Percentiles rank a stretch among this genome's conserved stretches.
These are phyloP conservation scores for Allantophomopsis cytisporea DNA, from an alignment of 2,329 filamentous ascomycete species.

Conservation along the genomic window DNA sequence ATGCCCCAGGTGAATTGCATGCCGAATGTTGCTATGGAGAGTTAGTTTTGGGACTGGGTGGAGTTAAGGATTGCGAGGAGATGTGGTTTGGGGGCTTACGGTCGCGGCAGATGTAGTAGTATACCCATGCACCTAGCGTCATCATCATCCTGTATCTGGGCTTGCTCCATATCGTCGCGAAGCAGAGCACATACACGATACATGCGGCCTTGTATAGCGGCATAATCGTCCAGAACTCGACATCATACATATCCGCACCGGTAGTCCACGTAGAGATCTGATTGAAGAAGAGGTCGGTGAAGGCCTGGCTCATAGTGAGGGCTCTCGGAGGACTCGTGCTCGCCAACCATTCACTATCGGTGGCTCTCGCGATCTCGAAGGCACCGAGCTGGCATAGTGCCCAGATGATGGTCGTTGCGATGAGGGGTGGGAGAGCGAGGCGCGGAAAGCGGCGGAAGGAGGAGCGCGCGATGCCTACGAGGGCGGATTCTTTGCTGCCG, in stretches of 20 bases:
- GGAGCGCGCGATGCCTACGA: conserved; percentile 38
- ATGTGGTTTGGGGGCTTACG: conserved; percentile 3
- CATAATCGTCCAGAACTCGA: conserved; percentile 38
- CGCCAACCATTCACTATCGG: conserved; percentile 45
- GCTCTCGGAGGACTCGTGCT: conserved; percentile 27
- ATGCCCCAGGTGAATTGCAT: conserved; percentile 45
- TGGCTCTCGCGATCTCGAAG: conserved; percentile 38
- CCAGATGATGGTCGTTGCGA: conserved; percentile 41
- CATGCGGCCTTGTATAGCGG: conserved; percentile 36
- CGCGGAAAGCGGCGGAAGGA: conserved; percentile 45
- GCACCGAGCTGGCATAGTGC: conserved; percentile 39
- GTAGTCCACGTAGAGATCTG: conserved; percentile 33
- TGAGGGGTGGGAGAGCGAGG: conserved; percentile 40
- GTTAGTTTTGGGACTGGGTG: background rate
- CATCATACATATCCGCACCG: conserved; percentile 33
- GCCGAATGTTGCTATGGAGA: conserved; percentile 24
- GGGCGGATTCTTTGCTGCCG: conserved; percentile 37
- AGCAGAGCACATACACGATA: conserved; percentile 33
- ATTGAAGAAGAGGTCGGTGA: conserved; percentile 25
- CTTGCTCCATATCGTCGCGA: conserved; percentile 24
- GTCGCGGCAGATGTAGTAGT: conserved; percentile 8
- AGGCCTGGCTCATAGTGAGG: too few relatives aligned
- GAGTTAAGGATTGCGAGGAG: background rate
- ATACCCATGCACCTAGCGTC: conserved; percentile 27
- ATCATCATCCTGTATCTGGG: conserved; percentile 29